Evolutionary conservation across 306 rosid genomes (phyloP), one percentile per base, ranked within the genome.

Genomic region (Sindora glabra): DNA sequence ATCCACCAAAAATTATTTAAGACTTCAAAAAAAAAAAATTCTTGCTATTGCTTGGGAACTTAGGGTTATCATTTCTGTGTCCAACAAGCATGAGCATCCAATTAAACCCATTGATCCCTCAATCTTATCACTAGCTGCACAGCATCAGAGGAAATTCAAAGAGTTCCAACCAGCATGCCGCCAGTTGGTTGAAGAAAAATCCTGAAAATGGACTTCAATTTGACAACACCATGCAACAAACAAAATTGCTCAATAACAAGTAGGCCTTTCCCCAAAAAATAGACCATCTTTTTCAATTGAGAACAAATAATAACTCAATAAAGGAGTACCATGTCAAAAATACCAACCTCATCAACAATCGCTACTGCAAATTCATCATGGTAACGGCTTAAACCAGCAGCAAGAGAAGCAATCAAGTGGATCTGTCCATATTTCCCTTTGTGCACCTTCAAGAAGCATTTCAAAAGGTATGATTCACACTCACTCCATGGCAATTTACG

Each of bases 371-470:
- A 94, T 63, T 84, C 97, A 69, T 94, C 97, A 77, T 94, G 99
- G 66, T 86, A 89, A 58, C 99, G 97, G 75, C 95, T 94, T 84
- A 94, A 78, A 56, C 95, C 99, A 44, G 97, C 95, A 57, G 95
- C 90, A 62, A 94, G 97, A 73, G 99, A 94, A 51, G 99, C 97
- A 65, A 89, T 55, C 73, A 94, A 77, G 63, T 94, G 97, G 72
- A 94, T 94, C 77, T 94, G 99, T 63, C 97, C 97, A 77, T 94
- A 94, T 81, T 89, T 94, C 72, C 99, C 99, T 71, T 77, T 94
- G 64, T 94, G 82, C 71, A 94, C 90, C 81, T 94, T 94, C 97
- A 94, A 61, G 81, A 94, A 94, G 85, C 99, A 89, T 79, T 94
- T 94, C 77, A 94, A 53, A 79, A 94, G 81, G 62, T 89, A 94